Conservation (phyloP, 345 rosid species). For the Gynandropsis gynandra region DNA sequence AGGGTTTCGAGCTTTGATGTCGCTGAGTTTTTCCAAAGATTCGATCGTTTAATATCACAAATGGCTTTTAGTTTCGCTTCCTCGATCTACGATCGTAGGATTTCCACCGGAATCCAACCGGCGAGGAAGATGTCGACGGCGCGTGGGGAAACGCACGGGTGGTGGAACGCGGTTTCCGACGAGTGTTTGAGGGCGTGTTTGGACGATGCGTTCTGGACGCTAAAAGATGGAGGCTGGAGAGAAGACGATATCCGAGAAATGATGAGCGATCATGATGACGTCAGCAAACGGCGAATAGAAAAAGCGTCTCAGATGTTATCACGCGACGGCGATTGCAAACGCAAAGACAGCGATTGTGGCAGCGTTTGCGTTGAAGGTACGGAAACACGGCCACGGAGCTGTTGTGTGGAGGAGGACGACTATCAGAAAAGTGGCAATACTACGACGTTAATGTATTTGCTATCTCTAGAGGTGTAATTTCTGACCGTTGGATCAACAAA, state of each 20-base stretch:
- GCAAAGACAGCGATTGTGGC: slow-evolving; percentile 26
- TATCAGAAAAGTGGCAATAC: background rate
- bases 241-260: slow-evolving; percentile 74
- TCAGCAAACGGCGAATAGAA: no score
- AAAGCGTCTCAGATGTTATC: no score
- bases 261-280: slow-evolving; percentile 42
- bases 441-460: slow-evolving; percentile 18
- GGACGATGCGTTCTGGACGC: slow-evolving; percentile 61
- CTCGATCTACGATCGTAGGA: background rate
- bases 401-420: slow-evolving; percentile 20
- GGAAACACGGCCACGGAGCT: slow-evolving; percentile 10
- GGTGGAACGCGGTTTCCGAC: slow-evolving; percentile 40
- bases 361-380: background rate
- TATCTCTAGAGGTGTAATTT: slow-evolving; percentile 8
- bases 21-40: slow-evolving; percentile 46
- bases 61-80: slow-evolving; percentile 1
- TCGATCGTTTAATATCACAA: slow-evolving; percentile 15
- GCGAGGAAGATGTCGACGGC: slow-evolving; percentile 41
- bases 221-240: slow-evolving; percentile 77
- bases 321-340: no score
- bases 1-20: slow-evolving; percentile 55
- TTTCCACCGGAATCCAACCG: background rate
- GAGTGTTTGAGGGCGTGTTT: slow-evolving; percentile 34
- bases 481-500: slow-evolving; percentile 14
- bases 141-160: slow-evolving; percentile 29